These are phyloP conservation scores for Pichia sp. DNA, from an alignment of 1,139 yeast genomes.

Conservation along the genomic window DNA sequence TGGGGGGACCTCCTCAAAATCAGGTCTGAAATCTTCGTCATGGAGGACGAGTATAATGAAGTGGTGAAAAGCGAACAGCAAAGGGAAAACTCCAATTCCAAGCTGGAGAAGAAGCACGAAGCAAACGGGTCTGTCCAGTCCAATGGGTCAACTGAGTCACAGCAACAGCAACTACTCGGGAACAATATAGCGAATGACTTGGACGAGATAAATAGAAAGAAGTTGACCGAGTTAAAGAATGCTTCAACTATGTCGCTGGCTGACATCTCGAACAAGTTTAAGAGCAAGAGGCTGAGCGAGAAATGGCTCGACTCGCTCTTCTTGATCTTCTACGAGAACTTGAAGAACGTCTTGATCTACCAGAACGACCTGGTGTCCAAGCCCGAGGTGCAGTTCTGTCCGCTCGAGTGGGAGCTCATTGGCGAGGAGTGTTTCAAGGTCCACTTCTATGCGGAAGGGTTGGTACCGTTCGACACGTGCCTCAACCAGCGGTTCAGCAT, in stretches of 20 bases:
- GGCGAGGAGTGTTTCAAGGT: slow-evolving; percentile 79
- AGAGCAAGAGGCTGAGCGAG: slow-evolving; percentile 81
- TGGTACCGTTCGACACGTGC: slow-evolving; percentile 74
- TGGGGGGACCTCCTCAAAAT: slow-evolving; percentile 83
- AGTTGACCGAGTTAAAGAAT: slow-evolving; percentile 25
- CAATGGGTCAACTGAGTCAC: background rate
- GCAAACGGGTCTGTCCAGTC: background rate
- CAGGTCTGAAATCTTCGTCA: slow-evolving; percentile 83
- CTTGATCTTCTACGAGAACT: slow-evolving; percentile 81
- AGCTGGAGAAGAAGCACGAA: background rate
- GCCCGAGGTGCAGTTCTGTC: slow-evolving; percentile 66
- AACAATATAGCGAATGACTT: slow-evolving; percentile 13
- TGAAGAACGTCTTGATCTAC: slow-evolving; percentile 84
- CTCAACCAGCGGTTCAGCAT: slow-evolving; percentile 71
- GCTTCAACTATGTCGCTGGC: slow-evolving; percentile 22
- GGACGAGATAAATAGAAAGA: slow-evolving; percentile 29
- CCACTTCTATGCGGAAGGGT: slow-evolving; percentile 74
- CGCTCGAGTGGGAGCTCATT: slow-evolving; percentile 90
- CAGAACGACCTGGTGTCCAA: slow-evolving; percentile 57
- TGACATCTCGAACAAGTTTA: slow-evolving; percentile 36
- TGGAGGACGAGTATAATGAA: slow-evolving; percentile 79
- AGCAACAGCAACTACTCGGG: background rate
- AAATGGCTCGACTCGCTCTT: slow-evolving; percentile 91
- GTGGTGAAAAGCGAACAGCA: slow-evolving; percentile 18
- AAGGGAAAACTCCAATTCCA: slow-evolving; percentile 1